Percentiles rank a stretch among this genome's conserved stretches.
Conservation (phyloP, 2,329 filamentous ascomycete species). For the Xylaria sp. region DNA sequence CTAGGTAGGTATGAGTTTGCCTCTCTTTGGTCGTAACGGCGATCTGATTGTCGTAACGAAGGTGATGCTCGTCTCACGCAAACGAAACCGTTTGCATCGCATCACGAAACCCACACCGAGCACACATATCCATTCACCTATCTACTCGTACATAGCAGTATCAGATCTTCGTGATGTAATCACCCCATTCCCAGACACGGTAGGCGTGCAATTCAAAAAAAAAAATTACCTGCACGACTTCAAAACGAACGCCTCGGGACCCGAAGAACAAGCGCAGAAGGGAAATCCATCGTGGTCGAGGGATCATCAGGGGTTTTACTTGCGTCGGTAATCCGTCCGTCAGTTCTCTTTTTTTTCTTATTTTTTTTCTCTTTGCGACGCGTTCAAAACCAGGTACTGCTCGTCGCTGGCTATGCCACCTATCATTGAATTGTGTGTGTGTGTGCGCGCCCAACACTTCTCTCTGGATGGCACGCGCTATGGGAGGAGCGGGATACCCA, state of each 20-base stretch:
- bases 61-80: conserved; percentile 1
- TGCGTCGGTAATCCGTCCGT: background rate
- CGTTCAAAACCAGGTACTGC: background rate
- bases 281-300: background rate
- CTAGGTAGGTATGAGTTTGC: background rate
- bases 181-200: no score
- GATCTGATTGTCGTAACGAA: conserved; percentile 2
- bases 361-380: background rate
- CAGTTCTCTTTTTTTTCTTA: background rate
- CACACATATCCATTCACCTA: background rate
- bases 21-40: background rate
- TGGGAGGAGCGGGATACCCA: background rate
- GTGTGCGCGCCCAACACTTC: no score
- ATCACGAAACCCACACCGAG: background rate
- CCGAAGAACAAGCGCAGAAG: no score
- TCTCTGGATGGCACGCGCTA: no score
- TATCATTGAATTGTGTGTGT: background rate
- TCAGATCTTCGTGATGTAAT: no score
- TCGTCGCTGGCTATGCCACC: background rate
- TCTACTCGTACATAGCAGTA: background rate
- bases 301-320: conserved; percentile 14
- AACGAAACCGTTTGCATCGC: background rate
- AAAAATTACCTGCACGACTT: no score
- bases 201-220: no score
- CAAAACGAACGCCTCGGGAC: no score